Base-by-base conservation (phyloP, 345 rosid genomes). In the Eucalyptus virginea region DNA sequence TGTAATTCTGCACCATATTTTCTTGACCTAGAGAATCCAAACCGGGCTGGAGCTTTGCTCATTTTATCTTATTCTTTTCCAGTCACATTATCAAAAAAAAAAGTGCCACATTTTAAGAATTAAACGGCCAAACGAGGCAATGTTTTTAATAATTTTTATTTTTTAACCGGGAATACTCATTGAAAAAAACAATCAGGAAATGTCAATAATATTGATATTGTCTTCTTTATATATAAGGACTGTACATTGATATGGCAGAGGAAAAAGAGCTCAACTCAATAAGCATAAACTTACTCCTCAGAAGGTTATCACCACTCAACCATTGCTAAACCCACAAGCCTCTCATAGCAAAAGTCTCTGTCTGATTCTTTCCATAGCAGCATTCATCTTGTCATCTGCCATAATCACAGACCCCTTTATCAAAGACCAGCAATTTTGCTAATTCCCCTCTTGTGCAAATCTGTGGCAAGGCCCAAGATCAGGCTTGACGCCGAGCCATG, bases 401-500 rank as follows among this genome's bases (percentile, higher is more conserved):
- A 65, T 94, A n/a, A 18, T 90, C 51, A 52, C 92, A 37, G 21
- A 86, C 24, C 90, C 90, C 87, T 77, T 93, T 19, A 19, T 88
- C 89, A 87, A 88, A 48, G 45, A 65, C 37, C 42, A 89, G 81
- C 91, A 49, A 88, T 81, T 88, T 37, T 15, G 81, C 69, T 77
- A 88, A 28, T 56, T 85, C 88, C 81, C 32, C 90, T 42, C 49
- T 89, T 1, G 48, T 42, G 86, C 93, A 89, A 87, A 67, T 93
- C 45, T 94, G 96, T 85, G 88, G 91, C 85, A 89, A 92, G 51
- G 90, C 95, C 21, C 91, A 86, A n/a, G 93, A 94, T 92, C 89
- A 88, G 87, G 81, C 62, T 44, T 92, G 94, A 81, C 94, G 98
- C 92, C 86, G 91, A 30, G 87, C 88, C 89, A 89, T 93, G 88